These are phyloP conservation scores for Colletotrichum kahawae DNA, from an alignment of 2,329 filamentous ascomycete genomes.

Conservation along the genomic window DNA sequence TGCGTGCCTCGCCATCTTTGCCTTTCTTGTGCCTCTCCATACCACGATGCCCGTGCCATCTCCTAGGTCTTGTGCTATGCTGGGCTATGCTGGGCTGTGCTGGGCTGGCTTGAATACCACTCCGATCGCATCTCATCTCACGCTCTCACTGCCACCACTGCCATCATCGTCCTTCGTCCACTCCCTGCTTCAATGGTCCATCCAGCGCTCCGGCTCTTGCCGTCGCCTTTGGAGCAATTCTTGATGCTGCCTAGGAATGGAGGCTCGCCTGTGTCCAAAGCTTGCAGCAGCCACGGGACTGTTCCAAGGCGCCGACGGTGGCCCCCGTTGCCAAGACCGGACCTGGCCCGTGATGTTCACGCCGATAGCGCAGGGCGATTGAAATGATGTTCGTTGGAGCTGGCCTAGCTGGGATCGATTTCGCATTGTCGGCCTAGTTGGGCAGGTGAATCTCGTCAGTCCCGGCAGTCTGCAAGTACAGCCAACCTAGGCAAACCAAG, in stretches of 20 bases:
- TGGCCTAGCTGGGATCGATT: neutral
- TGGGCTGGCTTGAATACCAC: neutral
- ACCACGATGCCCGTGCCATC: neutral
- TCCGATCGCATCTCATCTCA: neutral
- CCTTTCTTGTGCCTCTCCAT: neutral
- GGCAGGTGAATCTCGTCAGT: slow-evolving; percentile 1
- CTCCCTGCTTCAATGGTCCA: neutral
- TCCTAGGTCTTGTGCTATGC: neutral
- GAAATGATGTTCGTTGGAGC: neutral
- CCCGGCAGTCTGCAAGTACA: neutral
- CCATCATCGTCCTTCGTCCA: neutral
- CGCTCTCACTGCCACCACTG: neutral
- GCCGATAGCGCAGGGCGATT: neutral
- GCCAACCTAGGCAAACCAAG: neutral
- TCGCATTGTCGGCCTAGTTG: slow-evolving; percentile 6
- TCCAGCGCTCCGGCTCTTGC: neutral
- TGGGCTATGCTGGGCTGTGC: too few species aligned
- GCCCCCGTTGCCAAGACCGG: neutral
- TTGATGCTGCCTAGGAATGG: neutral
- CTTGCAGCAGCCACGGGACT: neutral
- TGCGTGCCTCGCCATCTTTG: neutral
- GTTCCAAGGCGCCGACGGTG: neutral
- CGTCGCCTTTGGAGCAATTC: neutral
- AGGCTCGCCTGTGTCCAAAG: neutral
- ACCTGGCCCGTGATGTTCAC: neutral